phyloP scores from a whole-genome alignment of 148 eudicot species.

The Rhododendron ovatum region DNA sequence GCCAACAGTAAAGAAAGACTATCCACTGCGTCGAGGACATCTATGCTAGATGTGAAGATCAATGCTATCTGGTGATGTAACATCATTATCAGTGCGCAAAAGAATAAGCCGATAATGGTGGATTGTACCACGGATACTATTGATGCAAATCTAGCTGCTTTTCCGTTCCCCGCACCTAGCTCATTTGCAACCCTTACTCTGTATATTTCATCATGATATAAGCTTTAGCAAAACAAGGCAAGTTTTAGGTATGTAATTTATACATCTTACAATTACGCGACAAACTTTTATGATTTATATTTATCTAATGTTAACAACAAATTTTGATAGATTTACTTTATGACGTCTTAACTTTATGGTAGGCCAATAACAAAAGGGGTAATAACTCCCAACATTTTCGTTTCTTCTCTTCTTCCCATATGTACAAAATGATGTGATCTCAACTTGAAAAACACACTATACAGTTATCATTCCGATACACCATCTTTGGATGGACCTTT shows the following conservation, averaged over 20 bases:
- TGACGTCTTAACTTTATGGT: background rate
- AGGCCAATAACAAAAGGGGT: background rate
- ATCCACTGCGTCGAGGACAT: conserved; percentile 23
- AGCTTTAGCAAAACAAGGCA: background rate
- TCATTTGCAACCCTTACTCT: conserved; percentile 54
- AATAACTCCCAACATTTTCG: background rate
- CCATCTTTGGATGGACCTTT: no score
- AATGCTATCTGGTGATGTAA: conserved; percentile 23
- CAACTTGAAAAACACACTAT: background rate
- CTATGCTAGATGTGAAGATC: conserved; percentile 27
- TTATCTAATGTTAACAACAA: background rate
- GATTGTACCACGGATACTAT: conserved; percentile 33
- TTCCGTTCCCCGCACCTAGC: conserved; percentile 46
- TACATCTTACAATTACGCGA: background rate
- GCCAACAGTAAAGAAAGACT: conserved; percentile 32
- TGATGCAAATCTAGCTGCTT: conserved; percentile 40
- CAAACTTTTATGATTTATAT: background rate
- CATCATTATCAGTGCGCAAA: conserved; percentile 23
- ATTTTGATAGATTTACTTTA: no score
- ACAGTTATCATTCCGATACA: no score
- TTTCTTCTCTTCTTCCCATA: background rate
- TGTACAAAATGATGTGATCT: background rate
- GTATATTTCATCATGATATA: background rate
- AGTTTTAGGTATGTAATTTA: background rate
- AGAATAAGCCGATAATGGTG: conserved; percentile 26